A percentile compares a stretch with the other conserved stretches of the same genome.
These are phyloP conservation scores for Senna tora DNA, from an alignment of 306 rosid genomes.

Conservation along the genomic window DNA sequence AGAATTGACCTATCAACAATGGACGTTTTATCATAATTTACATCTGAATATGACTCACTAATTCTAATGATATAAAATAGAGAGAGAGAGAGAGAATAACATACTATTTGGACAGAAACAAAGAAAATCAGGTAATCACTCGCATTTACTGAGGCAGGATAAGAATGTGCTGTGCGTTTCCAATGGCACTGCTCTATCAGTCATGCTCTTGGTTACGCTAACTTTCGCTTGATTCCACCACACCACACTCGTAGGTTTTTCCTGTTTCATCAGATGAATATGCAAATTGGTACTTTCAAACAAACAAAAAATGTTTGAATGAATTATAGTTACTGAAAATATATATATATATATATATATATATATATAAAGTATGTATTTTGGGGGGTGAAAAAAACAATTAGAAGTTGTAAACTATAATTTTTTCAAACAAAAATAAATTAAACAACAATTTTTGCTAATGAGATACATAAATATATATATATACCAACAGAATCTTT, in stretches of 20 bases:
- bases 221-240: slow-evolving; percentile 45
- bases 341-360: too few relatives aligned
- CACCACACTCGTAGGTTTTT: slow-evolving; percentile 37
- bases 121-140: slow-evolving; percentile 19
- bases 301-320: too few relatives aligned
- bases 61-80: background rate
- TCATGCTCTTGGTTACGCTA: slow-evolving; percentile 40
- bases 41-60: slow-evolving; percentile 25
- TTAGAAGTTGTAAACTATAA: too few relatives aligned
- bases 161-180: slow-evolving; percentile 2
- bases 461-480: too few relatives aligned
- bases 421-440: too few relatives aligned
- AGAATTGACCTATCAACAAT: slow-evolving; percentile 35
- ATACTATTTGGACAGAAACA: background rate
- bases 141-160: slow-evolving; percentile 20
- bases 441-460: too few relatives aligned
- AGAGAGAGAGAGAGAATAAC: background rate
- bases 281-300: background rate
- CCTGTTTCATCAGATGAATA: slow-evolving; percentile 47
- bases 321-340: too few relatives aligned
- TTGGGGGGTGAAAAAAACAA: too few relatives aligned
- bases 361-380: too few relatives aligned
- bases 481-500: too few relatives aligned
- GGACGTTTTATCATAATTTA: slow-evolving; percentile 29
- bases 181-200: slow-evolving; percentile 29